Evolutionary conservation across 2,329 filamentous ascomycete genomes (phyloP).

Genomic region (Knoxdaviesia proteae): DNA sequence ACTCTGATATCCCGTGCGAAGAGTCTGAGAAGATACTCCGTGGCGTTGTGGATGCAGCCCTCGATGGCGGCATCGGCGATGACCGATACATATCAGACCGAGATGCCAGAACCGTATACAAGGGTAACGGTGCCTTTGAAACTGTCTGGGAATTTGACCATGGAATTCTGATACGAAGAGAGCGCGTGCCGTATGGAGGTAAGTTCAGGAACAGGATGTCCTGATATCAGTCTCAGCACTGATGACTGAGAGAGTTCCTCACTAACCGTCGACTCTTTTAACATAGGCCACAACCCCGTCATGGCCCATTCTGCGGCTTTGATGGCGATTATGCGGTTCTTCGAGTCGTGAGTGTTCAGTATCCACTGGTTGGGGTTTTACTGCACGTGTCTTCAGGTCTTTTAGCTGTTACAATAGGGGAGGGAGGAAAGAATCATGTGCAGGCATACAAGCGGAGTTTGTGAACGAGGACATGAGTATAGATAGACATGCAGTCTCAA

Average conservation of each 20-base stretch:
- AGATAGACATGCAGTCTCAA: too few species aligned
- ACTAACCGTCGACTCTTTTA: neutral
- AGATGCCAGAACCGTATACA: constrained; percentile 19
- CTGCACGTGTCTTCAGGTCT: too few species aligned
- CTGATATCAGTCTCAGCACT: neutral
- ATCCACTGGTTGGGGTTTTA: neutral
- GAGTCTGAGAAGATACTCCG: constrained; percentile 46
- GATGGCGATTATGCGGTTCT: constrained; percentile 44
- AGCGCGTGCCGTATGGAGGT: constrained; percentile 34
- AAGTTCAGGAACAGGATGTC: constrained; percentile 9
- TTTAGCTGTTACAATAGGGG: too few species aligned
- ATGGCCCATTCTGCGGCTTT: constrained; percentile 43
- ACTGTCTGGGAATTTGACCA: constrained; percentile 21
- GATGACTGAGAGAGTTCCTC: neutral
- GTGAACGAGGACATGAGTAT: too few species aligned
- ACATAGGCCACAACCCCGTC: constrained; percentile 46
- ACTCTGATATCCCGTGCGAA: constrained; percentile 60
- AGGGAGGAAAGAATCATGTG: too few species aligned
- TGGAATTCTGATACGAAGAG: constrained; percentile 28
- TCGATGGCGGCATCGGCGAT: constrained; percentile 14
- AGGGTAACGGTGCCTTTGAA: constrained; percentile 26
- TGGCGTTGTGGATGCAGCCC: constrained; percentile 31
- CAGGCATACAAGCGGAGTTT: too few species aligned
- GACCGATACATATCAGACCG: constrained; percentile 22
- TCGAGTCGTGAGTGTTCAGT: constrained; percentile 17